Base-by-base conservation (phyloP, 2,329 filamentous ascomycete species). In the Thermomyces lanuginosus region DNA sequence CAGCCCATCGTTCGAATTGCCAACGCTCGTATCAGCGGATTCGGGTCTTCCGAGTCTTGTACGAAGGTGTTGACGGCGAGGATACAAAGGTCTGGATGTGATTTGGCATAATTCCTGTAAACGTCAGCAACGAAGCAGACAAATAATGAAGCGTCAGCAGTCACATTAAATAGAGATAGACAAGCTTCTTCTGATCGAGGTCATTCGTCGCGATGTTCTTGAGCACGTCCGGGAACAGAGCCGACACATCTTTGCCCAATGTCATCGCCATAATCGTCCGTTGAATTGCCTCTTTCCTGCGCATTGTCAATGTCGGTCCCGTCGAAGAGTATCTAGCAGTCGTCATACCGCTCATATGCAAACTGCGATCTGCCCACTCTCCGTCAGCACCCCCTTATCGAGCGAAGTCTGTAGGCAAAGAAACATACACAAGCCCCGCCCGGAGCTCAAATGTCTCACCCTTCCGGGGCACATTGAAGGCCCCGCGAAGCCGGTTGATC, bases 251-350 rank as follows among this genome's bases (percentile, higher is more conserved):
- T 58, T 98, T 98, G 54, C 89, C 89, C 43, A 98, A 56, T 1
- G 89, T 98, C 89, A 98, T 98, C 51, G 89, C 84, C 84, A 95
- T 95, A 61, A 98, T 98, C 38, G 89, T 98, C 67, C 92, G 95
- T 53, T 98, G 89, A 43, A 98, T 98, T 13, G 89, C 80, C 63
- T 98, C 89, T 58, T 98, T 98, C 47, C 83, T 71, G 35, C 23
- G 29, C 21, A 15, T 33, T 22, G 55, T 54, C 44, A 52, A 27
- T 26, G 10, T 30, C 34, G 18, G 26, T 32, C 14, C 26, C 17
- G 14, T 18, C 16, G 12, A 15, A 10, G n/a, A 20, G 10, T 22
- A 20, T 19, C 28, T 27, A n/a, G 13, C 18, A 21, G 10, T 8
- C 19, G n/a, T 40, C 42, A 40, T 55, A 72, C 67, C 72, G 76